phyloP scores from a whole-genome alignment of 768 basidiomycete genomes.

The Boletus fagicola region DNA sequence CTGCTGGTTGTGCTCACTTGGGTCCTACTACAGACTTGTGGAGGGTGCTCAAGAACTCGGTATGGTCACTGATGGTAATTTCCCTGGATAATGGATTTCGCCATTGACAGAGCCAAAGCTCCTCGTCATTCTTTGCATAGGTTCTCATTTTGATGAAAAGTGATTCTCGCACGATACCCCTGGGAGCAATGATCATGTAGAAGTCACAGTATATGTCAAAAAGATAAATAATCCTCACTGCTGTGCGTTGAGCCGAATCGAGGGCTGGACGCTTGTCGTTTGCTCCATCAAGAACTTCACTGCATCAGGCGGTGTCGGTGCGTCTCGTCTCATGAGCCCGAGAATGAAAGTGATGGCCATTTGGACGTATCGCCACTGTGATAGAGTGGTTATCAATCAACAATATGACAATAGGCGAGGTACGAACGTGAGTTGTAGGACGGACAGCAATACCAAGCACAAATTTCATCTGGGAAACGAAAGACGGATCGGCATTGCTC shows the following conservation, averaged over 20 bases:
- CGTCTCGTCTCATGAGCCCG: constrained; percentile 63
- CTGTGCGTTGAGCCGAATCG: constrained; percentile 63
- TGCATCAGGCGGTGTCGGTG: constrained; percentile 48
- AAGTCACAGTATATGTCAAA: not conserved
- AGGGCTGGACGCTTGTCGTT: constrained; percentile 67
- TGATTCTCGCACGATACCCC: constrained; percentile 65
- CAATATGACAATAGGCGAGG: not conserved
- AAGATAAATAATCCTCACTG: constrained; percentile 40
- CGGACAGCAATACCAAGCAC: constrained; percentile 60
- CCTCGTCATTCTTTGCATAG: constrained; percentile 58
- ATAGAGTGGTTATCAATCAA: constrained; percentile 11
- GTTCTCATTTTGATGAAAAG: constrained; percentile 75
- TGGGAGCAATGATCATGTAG: constrained; percentile 24
- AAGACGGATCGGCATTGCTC: constrained; percentile 1
- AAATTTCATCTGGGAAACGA: constrained; percentile 46
- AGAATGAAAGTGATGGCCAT: constrained; percentile 62
- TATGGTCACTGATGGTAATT: constrained; percentile 46
- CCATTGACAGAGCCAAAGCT: constrained; percentile 77
- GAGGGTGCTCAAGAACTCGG: constrained; percentile 49
- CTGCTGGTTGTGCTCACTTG: constrained; percentile 30
- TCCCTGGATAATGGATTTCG: constrained; percentile 54
- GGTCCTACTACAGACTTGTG: constrained; percentile 38
- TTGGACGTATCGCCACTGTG: constrained; percentile 82
- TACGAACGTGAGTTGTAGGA: constrained; percentile 71
- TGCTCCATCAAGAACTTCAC: constrained; percentile 65